Base-by-base conservation (phyloP, 371 early-diverging fungal species). In the Mucor circinelloides region DNA sequence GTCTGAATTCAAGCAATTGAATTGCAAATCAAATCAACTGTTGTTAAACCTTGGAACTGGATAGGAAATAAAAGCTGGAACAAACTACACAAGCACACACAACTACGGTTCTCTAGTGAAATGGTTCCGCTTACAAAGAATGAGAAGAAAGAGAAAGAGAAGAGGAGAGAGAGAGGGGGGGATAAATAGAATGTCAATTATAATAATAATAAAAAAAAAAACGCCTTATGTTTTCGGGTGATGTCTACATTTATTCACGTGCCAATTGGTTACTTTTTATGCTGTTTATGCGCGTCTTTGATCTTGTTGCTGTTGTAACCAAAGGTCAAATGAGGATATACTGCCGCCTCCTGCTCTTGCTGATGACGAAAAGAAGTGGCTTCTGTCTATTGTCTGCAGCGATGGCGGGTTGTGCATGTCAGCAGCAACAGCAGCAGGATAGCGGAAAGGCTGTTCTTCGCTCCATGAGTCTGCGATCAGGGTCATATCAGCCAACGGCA, bases 231-330 rank as follows among this genome's bases (percentile, higher is more conserved):
- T n/a, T 30, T 30, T 56, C 7, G 25, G 52, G 25, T 25, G 27
- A 52, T 27, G 13, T 25, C 23, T 52, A 25, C 40, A 40, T 40
- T 23, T 52, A 21, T 25, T n/a, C 56, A 56, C 31, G 32, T 56
- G 56, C 28, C 32, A 56, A 25, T 28, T 54, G 25, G 25, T 50
- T 19, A 19, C 5, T 15, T 17, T 40, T 56, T 32, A 30, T 55
- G 28, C 19, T 8, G 6, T 2, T 55, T 23, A 55, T 56, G 30
- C 52, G 52, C 52, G 30, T 56, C 30, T 56, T 36, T 66, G 55
- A 27, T 52, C 46, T 48, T 68, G 68, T 23, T 68, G 68, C 36
- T 63, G 58, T 15, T 63, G 63, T 38, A 68, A n/a, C 68, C 68
- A 68, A 23, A 28, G n/a, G 50, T 68, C 68, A 58, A 63, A 63